Evolutionary conservation across 2,329 filamentous ascomycete species (phyloP), one percentile per base, ranked within the genome.

Genomic region (Akanthomyces muscarius): DNA sequence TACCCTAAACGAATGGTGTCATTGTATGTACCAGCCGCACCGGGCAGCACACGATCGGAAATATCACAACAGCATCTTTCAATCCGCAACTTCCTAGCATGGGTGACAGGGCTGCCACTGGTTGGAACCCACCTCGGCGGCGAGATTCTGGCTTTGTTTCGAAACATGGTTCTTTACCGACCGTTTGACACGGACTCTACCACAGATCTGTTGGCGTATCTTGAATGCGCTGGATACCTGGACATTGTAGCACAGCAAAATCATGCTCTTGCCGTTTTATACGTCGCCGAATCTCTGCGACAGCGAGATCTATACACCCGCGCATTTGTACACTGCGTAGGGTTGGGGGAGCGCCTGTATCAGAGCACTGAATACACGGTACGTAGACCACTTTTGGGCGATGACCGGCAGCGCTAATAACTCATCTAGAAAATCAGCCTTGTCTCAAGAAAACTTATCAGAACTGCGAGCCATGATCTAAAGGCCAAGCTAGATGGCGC

Each of bases 71-170:
- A 89, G 72, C 87, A 91, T 68, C 71, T 91, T 5, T 84, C 86
- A 1, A 90, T 86, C 3, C 83, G 90, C 16, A 94, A 94, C 70
- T 85, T 92, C 68, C 88, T 93, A 64, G 90, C 90, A 4, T 92
- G 87, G 79, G 73, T 90, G 1, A 82, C 85, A 63, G 78, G 83
- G 3, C 83, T 83, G 64, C 85, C 90, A 0, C 71, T 93, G 41
- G 89, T 92, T 1, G 90, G 89, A 6, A 76, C 81, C 42, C 81
- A 84, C 60, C 80, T 95, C 21, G 89, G 90, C 1, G 75, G 75
- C 23, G 82, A 89, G 0, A 75, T 93, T 11, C 81, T 89, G 16
- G 80, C 81, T 28, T 78, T 94, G n/a, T 77, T 89, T 67, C 81
- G 85, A 63, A 85, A 84, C 65, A 83, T 93, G 78, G 77, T 84